Base-by-base conservation (phyloP, 139 green algal genomes). In the Trebouxia sp. region DNA sequence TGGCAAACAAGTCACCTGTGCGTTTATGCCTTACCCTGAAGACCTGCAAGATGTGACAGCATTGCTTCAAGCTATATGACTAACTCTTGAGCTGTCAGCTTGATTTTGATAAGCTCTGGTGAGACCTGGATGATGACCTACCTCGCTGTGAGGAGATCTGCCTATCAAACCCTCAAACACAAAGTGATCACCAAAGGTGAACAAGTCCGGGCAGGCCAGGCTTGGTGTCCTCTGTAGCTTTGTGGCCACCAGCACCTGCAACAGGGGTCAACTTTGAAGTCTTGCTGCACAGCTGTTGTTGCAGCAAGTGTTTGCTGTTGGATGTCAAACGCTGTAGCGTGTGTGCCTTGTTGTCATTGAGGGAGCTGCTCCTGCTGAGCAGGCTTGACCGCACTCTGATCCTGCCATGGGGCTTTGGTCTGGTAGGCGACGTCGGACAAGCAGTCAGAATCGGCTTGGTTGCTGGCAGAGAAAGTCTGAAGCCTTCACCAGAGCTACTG, bases 151-250 rank as follows among this genome's bases (percentile, higher is more conserved):
- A 17, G 75, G 58, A 5, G 90, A 92, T 17, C 82, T 66, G 12
- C 92, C 91, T 37, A 96, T 87, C 37, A 91, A 42, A 11, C 74
- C 69, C 41, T 90, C 48, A 41, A 90, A 96, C n/a, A 90, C 80
- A 82, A 96, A 96, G 79, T 96, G 92, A 14, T 90, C 82, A 26
- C 87, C 83, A 79, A 92, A 92, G n/a, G 87, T 78, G 79, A 96
- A 96, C 22, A 92, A 70, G 20, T 85, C 65, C 7, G 89, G 89
- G 48, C 84, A 81, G 30, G 91, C 80, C n/a, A 89, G 69, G 26
- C 74, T 88, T 14, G 87, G 83, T 30, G 85, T 88, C 12, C 92
- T 84, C 67, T 87, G 83, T 51, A 95, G 80, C 65, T 87, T 45
- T 20, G 88, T 94, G 1, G 82, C 86, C 58, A 90, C 76, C 56